Conservation (phyloP, 2,329 filamentous ascomycete species). For the Diaporthe caulivora region DNA sequence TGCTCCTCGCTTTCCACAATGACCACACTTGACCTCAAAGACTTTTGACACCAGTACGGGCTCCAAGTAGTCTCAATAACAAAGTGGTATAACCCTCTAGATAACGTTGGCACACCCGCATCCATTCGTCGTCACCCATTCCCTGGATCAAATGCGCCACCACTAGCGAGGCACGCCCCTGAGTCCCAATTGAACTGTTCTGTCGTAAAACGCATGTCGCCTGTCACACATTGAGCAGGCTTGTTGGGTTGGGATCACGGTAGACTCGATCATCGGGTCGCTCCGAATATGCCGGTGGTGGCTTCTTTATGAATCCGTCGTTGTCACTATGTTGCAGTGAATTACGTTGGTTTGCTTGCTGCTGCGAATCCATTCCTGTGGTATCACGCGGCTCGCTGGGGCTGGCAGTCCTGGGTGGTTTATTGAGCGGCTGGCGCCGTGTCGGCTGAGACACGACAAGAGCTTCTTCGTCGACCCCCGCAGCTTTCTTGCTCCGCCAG, state of each 20-base stretch:
- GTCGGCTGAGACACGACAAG: not conserved
- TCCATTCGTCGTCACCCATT: too few species aligned
- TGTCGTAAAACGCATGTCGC: not conserved
- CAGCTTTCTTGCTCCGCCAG: not conserved
- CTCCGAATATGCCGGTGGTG: not conserved
- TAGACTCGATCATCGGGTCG: not conserved
- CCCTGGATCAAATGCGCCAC: not conserved
- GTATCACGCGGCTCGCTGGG: too few species aligned
- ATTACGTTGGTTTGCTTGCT: not conserved
- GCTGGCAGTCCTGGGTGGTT: not conserved
- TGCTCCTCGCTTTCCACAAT: not conserved
- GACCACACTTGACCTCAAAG: accelerated
- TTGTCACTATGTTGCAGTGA: not conserved
- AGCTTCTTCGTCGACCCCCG: not conserved
- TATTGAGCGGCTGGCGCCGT: not conserved
- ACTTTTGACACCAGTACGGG: not conserved
- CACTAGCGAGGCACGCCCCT: not conserved
- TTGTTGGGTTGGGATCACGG: not conserved
- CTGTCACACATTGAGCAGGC: not conserved
- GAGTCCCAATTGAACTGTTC: too few species aligned
- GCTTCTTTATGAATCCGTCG: not conserved
- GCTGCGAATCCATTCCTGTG: not conserved
- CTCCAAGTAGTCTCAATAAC: not conserved
- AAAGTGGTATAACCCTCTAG: not conserved
- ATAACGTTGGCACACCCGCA: not conserved